A percentile compares a stretch with the other conserved stretches of the same genome.
phyloP scores from a whole-genome alignment of 257 asterid genomes.

The Solanum appendiculatum region DNA sequence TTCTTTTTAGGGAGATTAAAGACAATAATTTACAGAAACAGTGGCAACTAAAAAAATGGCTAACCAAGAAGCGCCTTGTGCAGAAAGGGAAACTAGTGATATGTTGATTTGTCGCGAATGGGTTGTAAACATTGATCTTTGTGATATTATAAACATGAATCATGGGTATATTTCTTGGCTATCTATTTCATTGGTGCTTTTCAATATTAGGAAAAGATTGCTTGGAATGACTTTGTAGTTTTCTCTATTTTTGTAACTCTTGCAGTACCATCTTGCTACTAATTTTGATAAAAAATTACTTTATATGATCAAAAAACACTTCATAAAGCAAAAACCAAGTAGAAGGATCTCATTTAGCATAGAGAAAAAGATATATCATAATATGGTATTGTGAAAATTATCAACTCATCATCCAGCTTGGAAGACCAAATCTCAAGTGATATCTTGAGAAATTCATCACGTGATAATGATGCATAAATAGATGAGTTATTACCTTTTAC shows the following conservation, averaged over 20 bases:
- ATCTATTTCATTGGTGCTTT: constrained; percentile 12
- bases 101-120: constrained; percentile 88
- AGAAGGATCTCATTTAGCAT: too few relatives aligned
- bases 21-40: constrained; percentile 5
- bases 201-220: not conserved
- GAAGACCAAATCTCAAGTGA: constrained; percentile 11
- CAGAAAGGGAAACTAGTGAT: constrained; percentile 93
- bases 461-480: constrained; percentile 23
- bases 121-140: constrained; percentile 85
- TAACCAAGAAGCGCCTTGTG: constrained; percentile 65
- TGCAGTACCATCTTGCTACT: not conserved
- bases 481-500: constrained; percentile 16
- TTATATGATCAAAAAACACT: too few relatives aligned
- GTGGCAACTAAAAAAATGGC: constrained; percentile 38
- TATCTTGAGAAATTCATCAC: constrained; percentile 8
- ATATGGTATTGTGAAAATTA: not conserved
- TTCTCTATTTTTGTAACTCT: not conserved
- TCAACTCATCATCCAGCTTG: constrained; percentile 7
- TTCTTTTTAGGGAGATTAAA: not conserved
- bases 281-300: not conserved
- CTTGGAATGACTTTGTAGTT: not conserved
- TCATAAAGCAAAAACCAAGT: too few relatives aligned
- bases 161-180: constrained; percentile 25
- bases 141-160: constrained; percentile 64
- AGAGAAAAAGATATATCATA: too few relatives aligned